Conservation (phyloP, 2,329 filamentous ascomycete species). For the Exophiala aquamarina region DNA sequence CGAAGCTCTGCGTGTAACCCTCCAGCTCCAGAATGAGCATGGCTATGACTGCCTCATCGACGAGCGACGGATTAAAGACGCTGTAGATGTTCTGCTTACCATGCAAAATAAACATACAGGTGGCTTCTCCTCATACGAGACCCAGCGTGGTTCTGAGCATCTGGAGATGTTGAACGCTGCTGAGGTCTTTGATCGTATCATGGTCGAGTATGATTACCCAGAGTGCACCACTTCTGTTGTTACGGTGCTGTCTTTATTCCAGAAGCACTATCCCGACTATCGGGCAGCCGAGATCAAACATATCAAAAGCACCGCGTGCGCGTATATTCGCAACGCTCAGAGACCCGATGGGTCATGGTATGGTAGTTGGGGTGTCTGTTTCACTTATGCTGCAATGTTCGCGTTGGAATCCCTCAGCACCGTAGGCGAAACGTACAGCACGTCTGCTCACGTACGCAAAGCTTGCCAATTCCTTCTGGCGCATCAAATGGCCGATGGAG, state of each 20-base stretch:
- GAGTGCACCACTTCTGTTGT: slow-evolving; percentile 97
- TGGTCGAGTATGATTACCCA: slow-evolving; percentile 98
- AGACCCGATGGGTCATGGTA: slow-evolving; percentile 90
- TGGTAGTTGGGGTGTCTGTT: slow-evolving; percentile 96
- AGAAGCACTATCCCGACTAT: slow-evolving; percentile 77
- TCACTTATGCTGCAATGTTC: slow-evolving; percentile 97
- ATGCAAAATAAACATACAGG: slow-evolving; percentile 82
- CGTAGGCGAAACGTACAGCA: slow-evolving; percentile 78
- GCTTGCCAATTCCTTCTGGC: slow-evolving; percentile 85
- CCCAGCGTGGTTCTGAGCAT: slow-evolving; percentile 71
- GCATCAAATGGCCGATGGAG: slow-evolving; percentile 83
- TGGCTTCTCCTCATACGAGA: slow-evolving; percentile 88
- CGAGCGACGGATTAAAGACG: slow-evolving; percentile 77
- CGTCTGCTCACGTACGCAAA: slow-evolving; percentile 66
- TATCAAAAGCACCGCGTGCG: slow-evolving; percentile 72
- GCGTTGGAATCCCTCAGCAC: slow-evolving; percentile 81
- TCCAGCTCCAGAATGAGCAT: slow-evolving; percentile 77
- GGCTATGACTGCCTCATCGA: slow-evolving; percentile 73
- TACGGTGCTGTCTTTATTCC: slow-evolving; percentile 81
- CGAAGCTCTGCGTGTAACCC: slow-evolving; percentile 82
- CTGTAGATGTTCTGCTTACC: slow-evolving; percentile 83
- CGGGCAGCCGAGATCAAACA: slow-evolving; percentile 69
- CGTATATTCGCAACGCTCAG: slow-evolving; percentile 81
- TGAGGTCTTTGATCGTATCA: slow-evolving; percentile 94
- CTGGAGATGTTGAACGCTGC: slow-evolving; percentile 90